Evolutionary conservation across 2,329 filamentous ascomycete genomes (phyloP).

Genomic region (Lachnellula occidentalis): DNA sequence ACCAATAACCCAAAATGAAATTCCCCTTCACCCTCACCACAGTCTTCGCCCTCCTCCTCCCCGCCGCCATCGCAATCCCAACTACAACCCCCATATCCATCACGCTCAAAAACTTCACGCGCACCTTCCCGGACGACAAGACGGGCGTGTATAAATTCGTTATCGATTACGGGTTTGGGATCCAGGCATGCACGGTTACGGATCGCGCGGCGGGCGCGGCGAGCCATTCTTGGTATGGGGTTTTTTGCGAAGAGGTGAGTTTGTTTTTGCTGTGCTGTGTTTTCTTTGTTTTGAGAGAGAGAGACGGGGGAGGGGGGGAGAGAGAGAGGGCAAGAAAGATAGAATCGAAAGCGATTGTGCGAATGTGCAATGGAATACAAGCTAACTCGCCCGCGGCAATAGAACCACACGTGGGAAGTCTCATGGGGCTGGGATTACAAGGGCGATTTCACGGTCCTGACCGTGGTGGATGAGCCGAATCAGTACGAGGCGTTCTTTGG

Average conservation of each 20-base stretch:
- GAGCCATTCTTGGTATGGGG: slow-evolving; percentile 3
- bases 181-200: background rate
- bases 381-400: background rate
- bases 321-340: background rate
- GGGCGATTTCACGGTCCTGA: slow-evolving; percentile 16
- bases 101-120: slow-evolving; percentile 5
- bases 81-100: background rate
- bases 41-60: background rate
- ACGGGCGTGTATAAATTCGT: slow-evolving; percentile 8
- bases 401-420: slow-evolving; percentile 9
- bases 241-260: slow-evolving; percentile 4
- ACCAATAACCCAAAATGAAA: slow-evolving; percentile 1
- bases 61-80: background rate
- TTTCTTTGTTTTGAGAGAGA: no score
- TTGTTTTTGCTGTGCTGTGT: background rate
- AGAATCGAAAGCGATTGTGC: background rate
- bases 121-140: slow-evolving; percentile 4
- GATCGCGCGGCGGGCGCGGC: background rate
- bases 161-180: slow-evolving; percentile 1
- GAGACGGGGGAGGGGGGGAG: no score
- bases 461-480: slow-evolving; percentile 6
- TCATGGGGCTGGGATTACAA: slow-evolving; percentile 17
- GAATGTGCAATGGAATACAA: background rate
- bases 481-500: slow-evolving; percentile 16
- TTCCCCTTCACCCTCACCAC: background rate